phyloP scores from a whole-genome alignment of 2,329 filamentous ascomycete genomes.

The Dothideomycetes sp. region DNA sequence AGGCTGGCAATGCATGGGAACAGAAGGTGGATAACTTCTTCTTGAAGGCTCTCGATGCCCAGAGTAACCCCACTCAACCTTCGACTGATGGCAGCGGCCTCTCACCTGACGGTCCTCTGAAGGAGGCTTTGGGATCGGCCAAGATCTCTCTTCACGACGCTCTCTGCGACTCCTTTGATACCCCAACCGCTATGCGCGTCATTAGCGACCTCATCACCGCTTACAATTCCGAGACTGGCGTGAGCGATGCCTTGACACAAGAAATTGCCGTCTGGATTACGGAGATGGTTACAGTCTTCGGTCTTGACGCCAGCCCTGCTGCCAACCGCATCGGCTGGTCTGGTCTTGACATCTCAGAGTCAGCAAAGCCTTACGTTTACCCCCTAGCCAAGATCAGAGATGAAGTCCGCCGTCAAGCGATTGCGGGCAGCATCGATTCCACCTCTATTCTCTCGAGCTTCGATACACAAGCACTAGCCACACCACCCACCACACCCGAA shows the following conservation, averaged over 20 bases:
- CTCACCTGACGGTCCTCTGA: constrained; percentile 23
- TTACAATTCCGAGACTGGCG: constrained; percentile 51
- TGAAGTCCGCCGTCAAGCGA: constrained; percentile 47
- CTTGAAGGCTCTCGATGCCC: constrained; percentile 46
- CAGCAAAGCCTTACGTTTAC: constrained; percentile 52
- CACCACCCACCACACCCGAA: constrained; percentile 16
- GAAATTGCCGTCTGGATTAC: constrained; percentile 69
- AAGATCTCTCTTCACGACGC: constrained; percentile 53
- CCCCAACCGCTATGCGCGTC: constrained; percentile 65
- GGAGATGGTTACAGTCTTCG: constrained; percentile 73
- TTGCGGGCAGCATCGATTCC: constrained; percentile 37
- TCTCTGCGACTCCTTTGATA: constrained; percentile 81
- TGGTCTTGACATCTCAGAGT: constrained; percentile 53
- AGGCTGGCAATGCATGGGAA: constrained; percentile 69
- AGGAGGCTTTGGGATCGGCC: constrained; percentile 40
- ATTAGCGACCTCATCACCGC: constrained; percentile 70
- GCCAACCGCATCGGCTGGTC: constrained; percentile 50
- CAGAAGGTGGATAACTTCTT: constrained; percentile 65
- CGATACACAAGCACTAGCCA: constrained; percentile 14
- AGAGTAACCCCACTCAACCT: constrained; percentile 18
- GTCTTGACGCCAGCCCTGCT: constrained; percentile 54
- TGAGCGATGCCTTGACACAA: constrained; percentile 41
- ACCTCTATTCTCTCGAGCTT: constrained; percentile 22
- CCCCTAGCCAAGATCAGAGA: constrained; percentile 50
- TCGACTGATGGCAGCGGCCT: constrained; percentile 17